Conservation (phyloP, 2,329 filamentous ascomycete genomes). For the Malbranchea zuffiana region DNA sequence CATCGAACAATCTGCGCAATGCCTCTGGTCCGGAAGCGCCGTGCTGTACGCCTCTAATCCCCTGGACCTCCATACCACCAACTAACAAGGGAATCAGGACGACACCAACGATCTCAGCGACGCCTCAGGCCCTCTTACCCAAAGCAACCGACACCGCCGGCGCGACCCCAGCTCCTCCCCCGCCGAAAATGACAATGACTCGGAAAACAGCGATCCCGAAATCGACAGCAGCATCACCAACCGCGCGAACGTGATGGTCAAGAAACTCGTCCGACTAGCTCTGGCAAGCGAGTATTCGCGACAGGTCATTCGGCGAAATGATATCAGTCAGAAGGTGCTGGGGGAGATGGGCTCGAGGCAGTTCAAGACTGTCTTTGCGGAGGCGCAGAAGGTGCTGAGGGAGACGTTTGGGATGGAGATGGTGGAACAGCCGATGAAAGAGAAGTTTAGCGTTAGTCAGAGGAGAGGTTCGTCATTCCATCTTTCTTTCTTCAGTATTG, state of each 20-base stretch:
- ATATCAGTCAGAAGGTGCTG: constrained; percentile 57
- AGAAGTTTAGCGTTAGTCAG: constrained; percentile 71
- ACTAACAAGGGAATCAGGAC: constrained; percentile 2
- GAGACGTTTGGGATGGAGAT: constrained; percentile 85
- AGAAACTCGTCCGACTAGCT: constrained; percentile 52
- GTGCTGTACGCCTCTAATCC: constrained; percentile 8
- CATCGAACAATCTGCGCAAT: too few species aligned
- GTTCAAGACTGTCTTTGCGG: constrained; percentile 67
- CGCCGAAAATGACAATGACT: constrained; percentile 4
- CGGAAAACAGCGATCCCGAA: constrained; percentile 2
- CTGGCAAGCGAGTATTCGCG: constrained; percentile 51
- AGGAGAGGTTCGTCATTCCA: constrained; percentile 51
- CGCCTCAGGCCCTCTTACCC: constrained; percentile 1
- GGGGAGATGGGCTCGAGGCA: constrained; percentile 53
- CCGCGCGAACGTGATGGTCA: constrained; percentile 35
- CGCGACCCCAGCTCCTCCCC: constrained; percentile 10
- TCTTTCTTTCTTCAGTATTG: constrained; percentile 2
- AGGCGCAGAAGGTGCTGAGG: constrained; percentile 61
- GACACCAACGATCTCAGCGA: constrained; percentile 5
- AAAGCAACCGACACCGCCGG: constrained; percentile 12
- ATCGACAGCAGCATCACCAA: neutral
- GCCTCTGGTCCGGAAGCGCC: constrained; percentile 13
- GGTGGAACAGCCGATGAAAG: constrained; percentile 66
- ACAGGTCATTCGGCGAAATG: constrained; percentile 45
- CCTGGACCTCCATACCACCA: neutral